Evolutionary conservation across 441 rosid species (phyloP).

Genomic region (Oxalis stricta): DNA sequence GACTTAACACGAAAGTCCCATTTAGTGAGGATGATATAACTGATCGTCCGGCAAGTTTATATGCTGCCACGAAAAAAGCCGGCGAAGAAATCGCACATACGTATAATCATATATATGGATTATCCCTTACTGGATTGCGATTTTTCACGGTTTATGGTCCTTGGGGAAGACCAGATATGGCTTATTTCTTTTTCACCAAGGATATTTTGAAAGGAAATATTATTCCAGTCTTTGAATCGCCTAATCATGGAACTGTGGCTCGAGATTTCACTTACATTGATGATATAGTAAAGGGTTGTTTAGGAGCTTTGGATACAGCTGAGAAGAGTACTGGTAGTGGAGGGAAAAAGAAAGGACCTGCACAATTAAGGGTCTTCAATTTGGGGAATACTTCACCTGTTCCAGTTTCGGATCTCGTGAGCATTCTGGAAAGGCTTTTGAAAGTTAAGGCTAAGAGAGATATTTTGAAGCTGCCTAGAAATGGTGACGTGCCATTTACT

Average conservation of each 20-base stretch:
- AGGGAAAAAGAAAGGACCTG: constrained; percentile 84
- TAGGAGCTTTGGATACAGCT: constrained; percentile 81
- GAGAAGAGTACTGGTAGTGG: constrained; percentile 93
- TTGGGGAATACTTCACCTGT: constrained; percentile 95
- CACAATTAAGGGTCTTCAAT: constrained; percentile 82
- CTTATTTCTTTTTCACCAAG: constrained; percentile 90
- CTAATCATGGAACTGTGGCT: constrained; percentile 74
- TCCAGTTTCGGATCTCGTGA: constrained; percentile 73
- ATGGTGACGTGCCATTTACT: constrained; percentile 87
- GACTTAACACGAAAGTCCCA: constrained; percentile 86
- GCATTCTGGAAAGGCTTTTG: constrained; percentile 68
- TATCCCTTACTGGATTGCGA: constrained; percentile 83
- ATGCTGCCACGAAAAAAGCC: constrained; percentile 95
- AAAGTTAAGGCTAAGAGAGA: constrained; percentile 81
- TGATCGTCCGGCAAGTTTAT: constrained; percentile 95
- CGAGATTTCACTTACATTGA: constrained; percentile 95
- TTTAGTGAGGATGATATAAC: constrained; percentile 83
- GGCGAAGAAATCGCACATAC: constrained; percentile 98
- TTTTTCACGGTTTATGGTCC: constrained; percentile 98
- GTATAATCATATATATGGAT: constrained; percentile 86
- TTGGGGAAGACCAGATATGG: constrained; percentile 99
- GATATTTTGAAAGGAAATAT: constrained; percentile 76
- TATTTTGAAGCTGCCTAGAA: constrained; percentile 67
- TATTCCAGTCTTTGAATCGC: constrained; percentile 63
- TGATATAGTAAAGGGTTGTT: constrained; percentile 90